Conservation (phyloP, 2,329 filamentous ascomycete genomes). For the Colletotrichum lindemuthianum region DNA sequence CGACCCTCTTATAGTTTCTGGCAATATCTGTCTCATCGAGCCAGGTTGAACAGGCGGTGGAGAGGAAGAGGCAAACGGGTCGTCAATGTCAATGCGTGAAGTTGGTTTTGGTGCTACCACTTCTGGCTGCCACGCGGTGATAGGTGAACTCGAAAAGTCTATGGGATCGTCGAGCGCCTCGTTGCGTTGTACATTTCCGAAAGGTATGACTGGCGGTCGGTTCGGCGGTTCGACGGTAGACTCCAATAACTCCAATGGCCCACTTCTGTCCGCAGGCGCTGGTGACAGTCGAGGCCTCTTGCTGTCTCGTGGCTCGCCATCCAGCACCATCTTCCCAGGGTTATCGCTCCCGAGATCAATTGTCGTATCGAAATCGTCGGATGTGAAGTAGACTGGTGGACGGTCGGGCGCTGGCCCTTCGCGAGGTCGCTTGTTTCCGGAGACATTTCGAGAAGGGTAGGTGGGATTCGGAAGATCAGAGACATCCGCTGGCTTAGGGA, state of each 20-base stretch:
- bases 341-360: slow-evolving; percentile 45
- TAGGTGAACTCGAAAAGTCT: slow-evolving; percentile 50
- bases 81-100: slow-evolving; percentile 5
- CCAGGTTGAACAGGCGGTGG: slow-evolving; percentile 8
- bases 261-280: slow-evolving; percentile 2
- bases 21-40: background rate
- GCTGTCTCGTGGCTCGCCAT: slow-evolving; percentile 40
- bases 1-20: background rate
- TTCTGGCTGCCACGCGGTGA: background rate
- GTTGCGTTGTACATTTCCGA: background rate
- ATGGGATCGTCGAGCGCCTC: slow-evolving; percentile 41
- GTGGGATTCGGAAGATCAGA: background rate
- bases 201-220: background rate
- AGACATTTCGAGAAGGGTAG: background rate
- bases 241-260: slow-evolving; percentile 1
- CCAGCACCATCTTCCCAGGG: background rate
- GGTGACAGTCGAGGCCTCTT: slow-evolving; percentile 43
- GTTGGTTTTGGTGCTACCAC: background rate
- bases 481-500: background rate
- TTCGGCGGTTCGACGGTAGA: slow-evolving; percentile 1
- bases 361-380: slow-evolving; percentile 55
- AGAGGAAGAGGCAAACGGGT: slow-evolving; percentile 41
- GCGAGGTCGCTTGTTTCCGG: slow-evolving; percentile 14
- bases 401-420: background rate
- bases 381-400: slow-evolving; percentile 45